These are phyloP conservation scores for Helianthus annuus DNA, from an alignment of 129 eudicot genomes.

Conservation along the genomic window DNA sequence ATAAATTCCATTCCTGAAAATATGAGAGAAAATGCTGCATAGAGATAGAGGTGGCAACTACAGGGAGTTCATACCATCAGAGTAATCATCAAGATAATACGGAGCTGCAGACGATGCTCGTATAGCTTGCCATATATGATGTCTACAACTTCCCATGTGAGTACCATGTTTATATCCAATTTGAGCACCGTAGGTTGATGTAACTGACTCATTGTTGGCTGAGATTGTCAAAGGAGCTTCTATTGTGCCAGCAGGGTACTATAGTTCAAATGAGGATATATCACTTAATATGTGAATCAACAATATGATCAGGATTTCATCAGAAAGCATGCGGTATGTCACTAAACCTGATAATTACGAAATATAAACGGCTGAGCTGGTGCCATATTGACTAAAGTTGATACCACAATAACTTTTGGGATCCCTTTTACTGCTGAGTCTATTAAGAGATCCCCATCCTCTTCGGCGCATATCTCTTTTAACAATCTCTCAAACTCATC, in stretches of 20 bases:
- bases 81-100: constrained; percentile 92
- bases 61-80: constrained; percentile 63
- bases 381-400: constrained; percentile 76
- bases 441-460: constrained; percentile 94
- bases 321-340: constrained; percentile 22
- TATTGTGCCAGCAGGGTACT: constrained; percentile 96
- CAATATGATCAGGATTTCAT: constrained; percentile 2
- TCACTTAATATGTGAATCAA: not conserved
- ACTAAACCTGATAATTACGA: constrained; percentile 86
- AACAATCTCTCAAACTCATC: constrained; percentile 89
- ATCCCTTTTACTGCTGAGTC: constrained; percentile 77
- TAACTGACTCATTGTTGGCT: constrained; percentile 54
- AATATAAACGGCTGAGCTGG: constrained; percentile 96
- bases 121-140: constrained; percentile 90
- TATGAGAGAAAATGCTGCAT: not conserved
- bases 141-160: constrained; percentile 86
- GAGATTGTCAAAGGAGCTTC: constrained; percentile 66
- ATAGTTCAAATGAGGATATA: constrained; percentile 25
- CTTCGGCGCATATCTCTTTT: constrained; percentile 95
- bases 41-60: constrained; percentile 1
- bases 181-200: constrained; percentile 55
- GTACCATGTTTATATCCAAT: constrained; percentile 71
- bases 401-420: constrained; percentile 88
- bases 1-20: not conserved
- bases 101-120: constrained; percentile 99